These are phyloP conservation scores for Phytophthora cryptogea DNA, from an alignment of 352 stramenopile genomes.

Conservation along the genomic window DNA sequence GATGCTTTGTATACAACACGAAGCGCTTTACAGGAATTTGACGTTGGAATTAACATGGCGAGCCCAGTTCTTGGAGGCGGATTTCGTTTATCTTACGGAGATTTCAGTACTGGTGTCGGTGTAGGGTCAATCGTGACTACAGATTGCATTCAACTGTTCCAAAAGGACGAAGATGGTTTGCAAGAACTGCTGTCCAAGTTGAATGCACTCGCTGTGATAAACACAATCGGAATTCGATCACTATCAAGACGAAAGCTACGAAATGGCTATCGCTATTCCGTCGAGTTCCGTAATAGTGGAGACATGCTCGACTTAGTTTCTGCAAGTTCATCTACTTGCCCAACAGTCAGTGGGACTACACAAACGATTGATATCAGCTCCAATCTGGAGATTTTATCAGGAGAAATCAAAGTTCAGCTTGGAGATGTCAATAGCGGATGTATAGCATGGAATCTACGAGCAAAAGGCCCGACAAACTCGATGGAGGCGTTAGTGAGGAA, in stretches of 20 bases:
- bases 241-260: conserved; percentile 25
- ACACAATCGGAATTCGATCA: conserved; percentile 57
- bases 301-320: conserved; percentile 60
- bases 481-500: conserved; percentile 44
- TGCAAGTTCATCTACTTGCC: conserved; percentile 39
- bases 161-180: conserved; percentile 42
- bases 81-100: conserved; percentile 65
- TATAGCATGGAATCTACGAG: conserved; percentile 51
- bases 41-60: conserved; percentile 54
- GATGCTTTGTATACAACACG: conserved; percentile 48
- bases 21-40: conserved; percentile 57
- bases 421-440: conserved; percentile 45
- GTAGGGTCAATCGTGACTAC: conserved; percentile 41
- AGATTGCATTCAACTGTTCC: conserved; percentile 53
- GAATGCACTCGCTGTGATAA: conserved; percentile 41
- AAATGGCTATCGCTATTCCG: conserved; percentile 59
- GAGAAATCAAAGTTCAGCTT: conserved; percentile 46
- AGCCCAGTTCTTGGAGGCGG: conserved; percentile 47
- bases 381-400: conserved; percentile 43
- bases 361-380: conserved; percentile 74
- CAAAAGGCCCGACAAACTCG: conserved; percentile 36
- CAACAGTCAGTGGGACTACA: conserved; percentile 37
- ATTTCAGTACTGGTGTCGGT: conserved; percentile 40
- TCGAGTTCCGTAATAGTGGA: conserved; percentile 56
- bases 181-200: conserved; percentile 52